A percentile compares a stretch with the other conserved stretches of the same genome.
These are phyloP conservation scores for Solanum ossicruentum DNA, from an alignment of 257 asterid species.

Conservation along the genomic window DNA sequence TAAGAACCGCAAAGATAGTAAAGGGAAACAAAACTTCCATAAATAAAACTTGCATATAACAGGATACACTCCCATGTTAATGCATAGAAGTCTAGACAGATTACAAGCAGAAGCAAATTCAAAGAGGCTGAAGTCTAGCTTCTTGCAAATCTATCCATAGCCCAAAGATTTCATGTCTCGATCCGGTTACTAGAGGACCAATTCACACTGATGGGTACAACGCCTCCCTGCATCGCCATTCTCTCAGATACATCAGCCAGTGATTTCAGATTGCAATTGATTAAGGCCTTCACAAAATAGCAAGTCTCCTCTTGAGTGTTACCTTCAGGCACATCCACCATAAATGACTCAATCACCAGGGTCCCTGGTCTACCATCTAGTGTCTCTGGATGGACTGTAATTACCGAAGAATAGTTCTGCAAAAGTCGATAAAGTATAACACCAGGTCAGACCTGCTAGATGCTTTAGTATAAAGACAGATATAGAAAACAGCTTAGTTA, in stretches of 20 bases:
- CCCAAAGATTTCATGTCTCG: not conserved
- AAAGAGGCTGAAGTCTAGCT: not conserved
- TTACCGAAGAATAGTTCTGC: conserved; percentile 77
- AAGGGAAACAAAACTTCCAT: not conserved
- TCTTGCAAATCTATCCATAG: not conserved
- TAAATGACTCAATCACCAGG: conserved; percentile 55
- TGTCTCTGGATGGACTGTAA: conserved; percentile 60
- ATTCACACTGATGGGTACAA: not conserved
- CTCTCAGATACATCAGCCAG: conserved; percentile 71
- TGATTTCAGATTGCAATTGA: conserved; percentile 76
- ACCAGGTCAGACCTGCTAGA: not conserved
- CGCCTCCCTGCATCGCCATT: conserved; percentile 41
- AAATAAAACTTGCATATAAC: not conserved
- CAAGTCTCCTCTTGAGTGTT: conserved; percentile 74
- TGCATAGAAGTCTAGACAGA: not conserved
- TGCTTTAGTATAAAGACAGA: not conserved
- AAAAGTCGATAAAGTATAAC: not conserved
- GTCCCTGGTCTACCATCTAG: conserved; percentile 51
- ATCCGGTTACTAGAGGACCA: not conserved
- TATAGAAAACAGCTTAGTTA: not conserved
- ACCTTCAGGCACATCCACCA: conserved; percentile 81
- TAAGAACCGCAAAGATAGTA: not conserved
- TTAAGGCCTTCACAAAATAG: conserved; percentile 71
- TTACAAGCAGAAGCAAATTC: not conserved
- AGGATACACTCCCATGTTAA: not conserved